These are phyloP conservation scores for Saccharomyces hybrid DNA, from an alignment of 1,139 yeast species.

Conservation along the genomic window DNA sequence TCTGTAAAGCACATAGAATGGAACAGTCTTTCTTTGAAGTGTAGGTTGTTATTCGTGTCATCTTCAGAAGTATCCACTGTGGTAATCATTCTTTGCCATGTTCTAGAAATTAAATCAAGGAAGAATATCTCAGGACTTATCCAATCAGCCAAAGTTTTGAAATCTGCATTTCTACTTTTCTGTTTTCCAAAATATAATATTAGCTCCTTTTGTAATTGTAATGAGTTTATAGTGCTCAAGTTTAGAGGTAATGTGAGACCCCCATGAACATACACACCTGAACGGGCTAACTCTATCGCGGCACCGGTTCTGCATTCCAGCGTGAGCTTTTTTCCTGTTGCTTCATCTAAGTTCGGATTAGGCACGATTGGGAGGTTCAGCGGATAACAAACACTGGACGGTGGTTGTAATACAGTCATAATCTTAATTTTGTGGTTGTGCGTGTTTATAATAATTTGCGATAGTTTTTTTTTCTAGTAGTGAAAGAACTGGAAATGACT, in stretches of 20 bases:
- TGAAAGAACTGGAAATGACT: not conserved
- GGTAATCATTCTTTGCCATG: slow-evolving; percentile 43
- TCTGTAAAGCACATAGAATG: slow-evolving; percentile 49
- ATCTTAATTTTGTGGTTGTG: not conserved
- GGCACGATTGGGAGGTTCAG: slow-evolving; percentile 26
- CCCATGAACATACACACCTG: slow-evolving; percentile 56
- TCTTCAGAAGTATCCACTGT: slow-evolving; percentile 10
- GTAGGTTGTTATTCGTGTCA: slow-evolving; percentile 13
- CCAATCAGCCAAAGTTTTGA: slow-evolving; percentile 35
- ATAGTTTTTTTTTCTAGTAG: not conserved
- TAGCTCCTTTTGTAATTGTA: slow-evolving; percentile 27
- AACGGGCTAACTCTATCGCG: slow-evolving; percentile 48
- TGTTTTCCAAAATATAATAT: slow-evolving; percentile 23
- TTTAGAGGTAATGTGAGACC: slow-evolving; percentile 58
- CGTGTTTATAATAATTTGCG: slow-evolving; percentile 1
- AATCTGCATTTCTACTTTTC: slow-evolving; percentile 13
- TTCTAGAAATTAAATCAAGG: slow-evolving; percentile 48
- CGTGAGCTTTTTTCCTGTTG: slow-evolving; percentile 17
- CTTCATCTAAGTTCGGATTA: slow-evolving; percentile 12
- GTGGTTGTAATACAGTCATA: slow-evolving; percentile 34
- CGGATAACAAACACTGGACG: slow-evolving; percentile 30
- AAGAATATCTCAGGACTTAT: slow-evolving; percentile 52
- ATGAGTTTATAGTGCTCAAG: slow-evolving; percentile 35
- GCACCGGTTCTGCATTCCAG: slow-evolving; percentile 62
- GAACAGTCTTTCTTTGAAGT: slow-evolving; percentile 50